Base-by-base conservation (phyloP, 1,284 basidiomycete genomes). In the Tetrapyrgos nigripes region DNA sequence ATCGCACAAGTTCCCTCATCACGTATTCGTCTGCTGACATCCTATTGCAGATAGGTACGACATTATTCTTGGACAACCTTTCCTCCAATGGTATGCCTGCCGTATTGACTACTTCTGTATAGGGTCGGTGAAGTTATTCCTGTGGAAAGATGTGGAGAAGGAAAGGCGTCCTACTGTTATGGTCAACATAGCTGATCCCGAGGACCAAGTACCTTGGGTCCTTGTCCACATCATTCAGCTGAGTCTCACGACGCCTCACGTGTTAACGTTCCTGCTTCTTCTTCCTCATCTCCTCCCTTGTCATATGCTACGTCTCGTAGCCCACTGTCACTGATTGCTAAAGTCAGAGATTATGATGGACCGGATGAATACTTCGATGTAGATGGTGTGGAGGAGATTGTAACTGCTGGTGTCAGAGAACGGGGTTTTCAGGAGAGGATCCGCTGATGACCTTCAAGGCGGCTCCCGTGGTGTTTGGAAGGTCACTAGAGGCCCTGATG, bases 31-130 rank as follows among this genome's bases (percentile, higher is more conserved):
- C 31, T 57, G 52, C 2, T 47, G 19, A 44, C 1, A 62, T 33
- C 6, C 21, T 62, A 58, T 58, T 24, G 4, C 27, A 3, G 62
- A 61, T 1, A 31, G 45, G 3, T 63, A 66, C 6, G 69, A 71
- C 27, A 57, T 67, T 3, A 69, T 74, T 37, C 50, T 74, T 2
- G 71, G 71, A 0, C 71, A 74, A 48, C 72, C 71, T 0, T 75
- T 65, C 63, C 61, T 75, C 3, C 61, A 66, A 4, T 71, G 66
- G 68, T 73, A 62, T 49, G 57, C 64, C 0, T 63, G 63, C 2
- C 23, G 43, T 1, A 62, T 74, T 28, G 45, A 65, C 23, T 74
- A 72, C 44, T 28, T 37, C 3, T 17, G 62, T 4, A 5, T 33
- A 3, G 62, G 64, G 1, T 10, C 44, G 1, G 60, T 65, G 27